These are phyloP conservation scores for Nannochloropsis gaditana DNA, from an alignment of 108 stramenopile species.

Conservation along the genomic window DNA sequence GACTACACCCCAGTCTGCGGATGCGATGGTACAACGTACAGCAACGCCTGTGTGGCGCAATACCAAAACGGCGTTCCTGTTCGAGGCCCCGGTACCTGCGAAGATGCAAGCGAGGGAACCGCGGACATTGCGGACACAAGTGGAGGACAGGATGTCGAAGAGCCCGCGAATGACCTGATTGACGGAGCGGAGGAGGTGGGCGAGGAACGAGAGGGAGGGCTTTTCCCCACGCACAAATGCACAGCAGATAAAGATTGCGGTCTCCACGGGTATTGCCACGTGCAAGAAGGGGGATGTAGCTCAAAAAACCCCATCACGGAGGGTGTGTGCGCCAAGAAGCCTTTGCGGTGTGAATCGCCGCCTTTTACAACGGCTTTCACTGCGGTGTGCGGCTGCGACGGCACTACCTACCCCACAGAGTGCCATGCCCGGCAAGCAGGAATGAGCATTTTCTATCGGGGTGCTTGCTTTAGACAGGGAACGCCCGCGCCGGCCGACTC, in stretches of 20 bases:
- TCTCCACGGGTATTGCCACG: neutral
- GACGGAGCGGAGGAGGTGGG: neutral
- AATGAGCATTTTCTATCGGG: slow-evolving; percentile 5
- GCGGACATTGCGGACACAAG: neutral
- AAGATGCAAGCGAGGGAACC: neutral
- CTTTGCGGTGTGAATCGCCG: neutral
- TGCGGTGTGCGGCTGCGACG: neutral
- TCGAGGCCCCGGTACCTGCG: neutral
- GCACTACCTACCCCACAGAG: neutral
- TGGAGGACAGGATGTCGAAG: neutral
- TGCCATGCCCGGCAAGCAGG: neutral
- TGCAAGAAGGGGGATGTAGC: slow-evolving; percentile 1
- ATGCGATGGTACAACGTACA: neutral
- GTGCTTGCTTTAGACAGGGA: neutral
- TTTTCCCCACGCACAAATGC: neutral
- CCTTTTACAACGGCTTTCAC: neutral
- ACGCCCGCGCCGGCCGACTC: neutral
- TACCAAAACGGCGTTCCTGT: neutral
- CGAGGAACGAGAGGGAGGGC: neutral
- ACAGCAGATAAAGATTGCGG: neutral
- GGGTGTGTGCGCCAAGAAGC: slow-evolving; percentile 19
- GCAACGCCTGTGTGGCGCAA: neutral
- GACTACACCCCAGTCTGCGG: neutral
- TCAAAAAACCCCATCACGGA: neutral
- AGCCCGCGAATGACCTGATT: neutral